A percentile compares a stretch with the other conserved stretches of the same genome.
Evolutionary conservation across 192 early-diverging fungal genomes (phyloP).

Genomic region (Coemansia sp.): DNA sequence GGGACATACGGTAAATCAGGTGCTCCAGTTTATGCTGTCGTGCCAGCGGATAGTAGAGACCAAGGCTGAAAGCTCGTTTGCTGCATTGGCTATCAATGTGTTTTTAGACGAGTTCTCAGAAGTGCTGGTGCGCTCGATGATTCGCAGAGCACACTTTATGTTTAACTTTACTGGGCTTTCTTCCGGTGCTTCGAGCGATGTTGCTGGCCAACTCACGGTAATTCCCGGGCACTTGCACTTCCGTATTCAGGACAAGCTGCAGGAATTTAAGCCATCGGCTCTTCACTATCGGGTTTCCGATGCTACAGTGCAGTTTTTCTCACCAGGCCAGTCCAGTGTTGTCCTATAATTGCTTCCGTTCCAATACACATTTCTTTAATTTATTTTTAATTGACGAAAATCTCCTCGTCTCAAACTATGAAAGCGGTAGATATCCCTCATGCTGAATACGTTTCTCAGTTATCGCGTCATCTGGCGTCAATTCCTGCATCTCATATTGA

Average conservation of each 20-base stretch:
- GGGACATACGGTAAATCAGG: conserved; percentile 7
- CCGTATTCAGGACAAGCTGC: conserved; percentile 12
- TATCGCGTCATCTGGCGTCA: conserved; percentile 32
- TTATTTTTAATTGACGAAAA: neutral
- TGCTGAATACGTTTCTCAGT: conserved; percentile 30
- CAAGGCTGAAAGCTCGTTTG: neutral
- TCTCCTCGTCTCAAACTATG: neutral
- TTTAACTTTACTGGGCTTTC: conserved; percentile 29
- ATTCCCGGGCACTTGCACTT: conserved; percentile 36
- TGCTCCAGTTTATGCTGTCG: conserved; percentile 8
- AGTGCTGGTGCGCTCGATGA: conserved; percentile 13
- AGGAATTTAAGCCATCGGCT: conserved; percentile 27
- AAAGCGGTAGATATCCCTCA: conserved; percentile 20
- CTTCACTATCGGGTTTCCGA: conserved; percentile 40
- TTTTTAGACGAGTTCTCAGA: conserved; percentile 32
- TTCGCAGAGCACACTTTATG: conserved; percentile 27
- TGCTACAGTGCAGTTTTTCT: conserved; percentile 42
- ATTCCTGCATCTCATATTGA: conserved; percentile 13
- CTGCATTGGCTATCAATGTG: conserved; percentile 22
- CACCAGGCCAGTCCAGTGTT: conserved; percentile 44
- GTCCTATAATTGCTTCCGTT: conserved; percentile 16
- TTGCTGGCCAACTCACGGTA: conserved; percentile 43
- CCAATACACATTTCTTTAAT: neutral
- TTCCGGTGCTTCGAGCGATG: conserved; percentile 35
- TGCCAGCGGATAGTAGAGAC: conserved; percentile 31